phyloP scores from a whole-genome alignment of 2,329 filamentous ascomycete genomes.

The Trichophyton rubrum region DNA sequence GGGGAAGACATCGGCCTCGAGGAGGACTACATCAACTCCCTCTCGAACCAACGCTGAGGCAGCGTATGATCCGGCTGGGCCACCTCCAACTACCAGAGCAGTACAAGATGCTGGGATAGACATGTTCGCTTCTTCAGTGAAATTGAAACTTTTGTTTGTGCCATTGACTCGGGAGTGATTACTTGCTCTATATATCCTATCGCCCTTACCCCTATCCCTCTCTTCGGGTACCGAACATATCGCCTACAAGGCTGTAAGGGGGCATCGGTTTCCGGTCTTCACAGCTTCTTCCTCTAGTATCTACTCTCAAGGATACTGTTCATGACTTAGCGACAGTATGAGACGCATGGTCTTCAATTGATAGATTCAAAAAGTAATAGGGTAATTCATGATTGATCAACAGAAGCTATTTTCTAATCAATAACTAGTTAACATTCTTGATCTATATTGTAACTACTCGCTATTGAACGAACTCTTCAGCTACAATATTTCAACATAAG shows the following conservation, averaged over 20 bases:
- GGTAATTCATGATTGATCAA: too few relatives aligned
- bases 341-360: too few relatives aligned
- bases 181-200: neutral
- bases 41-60: conserved; percentile 35
- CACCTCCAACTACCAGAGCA: conserved; percentile 36
- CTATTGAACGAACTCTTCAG: too few relatives aligned
- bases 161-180: neutral
- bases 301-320: neutral
- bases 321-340: too few relatives aligned
- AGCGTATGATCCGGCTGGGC: conserved; percentile 37
- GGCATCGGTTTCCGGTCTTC: neutral
- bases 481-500: too few relatives aligned
- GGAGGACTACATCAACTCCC: conserved; percentile 33
- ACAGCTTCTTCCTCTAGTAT: neutral
- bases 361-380: too few relatives aligned
- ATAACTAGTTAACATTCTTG: too few relatives aligned
- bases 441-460: too few relatives aligned
- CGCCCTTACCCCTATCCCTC: neutral
- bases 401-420: too few relatives aligned
- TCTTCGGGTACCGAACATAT: neutral
- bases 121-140: neutral
- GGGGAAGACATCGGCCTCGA: conserved; percentile 36
- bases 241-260: neutral
- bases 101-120: conserved; percentile 19
- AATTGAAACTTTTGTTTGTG: neutral